These are phyloP conservation scores for Tardiomyces digboiensis DNA, from an alignment of 1,139 yeast species.

Conservation along the genomic window DNA sequence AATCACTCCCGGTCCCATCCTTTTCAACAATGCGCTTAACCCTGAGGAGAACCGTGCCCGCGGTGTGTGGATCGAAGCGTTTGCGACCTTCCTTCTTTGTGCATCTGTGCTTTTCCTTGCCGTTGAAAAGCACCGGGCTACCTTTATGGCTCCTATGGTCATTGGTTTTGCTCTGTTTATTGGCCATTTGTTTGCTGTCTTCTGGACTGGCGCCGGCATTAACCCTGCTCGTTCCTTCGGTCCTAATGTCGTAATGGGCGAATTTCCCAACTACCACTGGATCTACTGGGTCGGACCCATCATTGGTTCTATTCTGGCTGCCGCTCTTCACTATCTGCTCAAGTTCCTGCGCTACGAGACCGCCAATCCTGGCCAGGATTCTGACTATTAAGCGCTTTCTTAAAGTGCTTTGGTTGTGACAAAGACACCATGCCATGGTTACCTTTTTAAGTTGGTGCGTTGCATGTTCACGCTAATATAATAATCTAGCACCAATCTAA, in stretches of 20 bases:
- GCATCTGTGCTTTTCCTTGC: conserved; percentile 75
- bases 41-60: conserved; percentile 64
- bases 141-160: conserved; percentile 72
- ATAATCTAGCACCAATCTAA: too few relatives aligned
- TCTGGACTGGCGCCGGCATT: conserved; percentile 86
- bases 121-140: conserved; percentile 71
- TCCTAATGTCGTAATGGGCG: conserved; percentile 61
- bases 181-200: conserved; percentile 75
- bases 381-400: conserved; percentile 21
- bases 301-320: conserved; percentile 59
- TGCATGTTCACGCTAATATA: too few relatives aligned
- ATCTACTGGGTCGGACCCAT: conserved; percentile 88
- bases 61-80: conserved; percentile 78
- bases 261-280: conserved; percentile 83
- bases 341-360: conserved; percentile 61
- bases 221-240: conserved; percentile 91
- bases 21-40: conserved; percentile 65
- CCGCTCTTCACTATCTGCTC: conserved; percentile 57
- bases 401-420: background rate
- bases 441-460: too few relatives aligned
- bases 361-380: conserved; percentile 64
- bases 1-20: conserved; percentile 74
- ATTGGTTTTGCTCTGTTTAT: conserved; percentile 78
- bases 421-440: too few relatives aligned
- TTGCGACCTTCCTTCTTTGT: conserved; percentile 67